phyloP scores from a whole-genome alignment of 2,329 filamentous ascomycete genomes.

The Neocatenulostroma microsporum region DNA sequence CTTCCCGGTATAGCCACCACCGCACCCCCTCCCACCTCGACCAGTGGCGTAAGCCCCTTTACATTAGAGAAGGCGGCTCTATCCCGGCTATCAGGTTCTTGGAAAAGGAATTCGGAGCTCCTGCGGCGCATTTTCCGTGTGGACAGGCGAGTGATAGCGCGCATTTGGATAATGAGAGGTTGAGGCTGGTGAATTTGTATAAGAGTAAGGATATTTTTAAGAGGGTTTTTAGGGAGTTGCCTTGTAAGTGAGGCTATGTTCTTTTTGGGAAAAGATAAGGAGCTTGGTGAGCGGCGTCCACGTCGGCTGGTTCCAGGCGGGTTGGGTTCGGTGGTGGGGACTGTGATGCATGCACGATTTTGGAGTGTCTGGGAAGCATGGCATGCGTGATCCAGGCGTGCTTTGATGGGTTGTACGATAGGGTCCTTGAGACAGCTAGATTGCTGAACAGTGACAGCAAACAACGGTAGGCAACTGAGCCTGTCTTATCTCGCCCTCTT shows the following conservation, averaged over 20 bases:
- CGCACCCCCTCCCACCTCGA: constrained; percentile 20
- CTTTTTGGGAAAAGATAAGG: too few relatives aligned
- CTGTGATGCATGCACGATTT: too few relatives aligned
- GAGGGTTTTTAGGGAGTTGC: constrained; percentile 57
- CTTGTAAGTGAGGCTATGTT: constrained; percentile 21
- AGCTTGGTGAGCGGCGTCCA: too few relatives aligned
- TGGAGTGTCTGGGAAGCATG: too few relatives aligned
- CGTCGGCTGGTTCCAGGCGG: too few relatives aligned
- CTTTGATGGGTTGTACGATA: too few relatives aligned
- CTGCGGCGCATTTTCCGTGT: constrained; percentile 86
- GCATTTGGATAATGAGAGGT: constrained; percentile 90
- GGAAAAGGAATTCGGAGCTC: constrained; percentile 87
- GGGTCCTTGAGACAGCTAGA: too few relatives aligned
- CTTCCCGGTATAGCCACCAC: not conserved
- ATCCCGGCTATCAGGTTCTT: constrained; percentile 92
- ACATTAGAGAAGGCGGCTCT: constrained; percentile 90
- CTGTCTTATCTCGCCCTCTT: too few relatives aligned
- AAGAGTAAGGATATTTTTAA: constrained; percentile 91
- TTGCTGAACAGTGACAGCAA: too few relatives aligned
- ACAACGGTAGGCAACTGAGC: too few relatives aligned
- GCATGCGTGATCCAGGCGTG: too few relatives aligned
- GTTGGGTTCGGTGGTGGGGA: too few relatives aligned
- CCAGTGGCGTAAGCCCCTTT: constrained; percentile 57
- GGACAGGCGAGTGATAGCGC: constrained; percentile 91
- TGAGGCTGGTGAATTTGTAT: constrained; percentile 76